phyloP scores from a whole-genome alignment of 305 asterid species.

The Fraxinus xanthoxyloides region DNA sequence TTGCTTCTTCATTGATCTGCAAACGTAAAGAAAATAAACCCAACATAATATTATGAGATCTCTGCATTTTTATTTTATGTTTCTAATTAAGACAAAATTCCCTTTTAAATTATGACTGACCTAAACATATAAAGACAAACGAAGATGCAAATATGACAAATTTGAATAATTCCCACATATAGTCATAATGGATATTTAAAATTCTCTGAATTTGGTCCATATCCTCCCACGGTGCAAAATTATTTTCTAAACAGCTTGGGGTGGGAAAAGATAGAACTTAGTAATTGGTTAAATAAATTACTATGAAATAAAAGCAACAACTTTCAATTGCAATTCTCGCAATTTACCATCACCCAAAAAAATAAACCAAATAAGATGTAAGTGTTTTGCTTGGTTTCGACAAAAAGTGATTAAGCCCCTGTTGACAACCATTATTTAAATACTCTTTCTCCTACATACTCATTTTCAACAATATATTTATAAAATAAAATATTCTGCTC shows the following conservation, averaged over 20 bases:
- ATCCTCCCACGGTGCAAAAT: neutral
- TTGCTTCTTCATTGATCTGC: conserved; percentile 67
- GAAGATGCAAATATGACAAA: neutral
- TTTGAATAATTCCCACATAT: neutral
- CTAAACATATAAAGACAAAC: neutral
- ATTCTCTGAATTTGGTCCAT: neutral
- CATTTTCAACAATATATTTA: neutral
- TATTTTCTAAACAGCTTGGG: neutral
- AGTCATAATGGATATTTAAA: neutral
- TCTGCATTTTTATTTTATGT: neutral
- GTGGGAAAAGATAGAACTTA: neutral
- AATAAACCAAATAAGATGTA: neutral
- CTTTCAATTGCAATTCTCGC: neutral
- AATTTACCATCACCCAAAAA: neutral
- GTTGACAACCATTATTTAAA: neutral
- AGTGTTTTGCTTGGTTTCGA: neutral
- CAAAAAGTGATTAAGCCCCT: neutral
- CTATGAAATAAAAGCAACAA: neutral
- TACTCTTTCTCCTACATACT: neutral
- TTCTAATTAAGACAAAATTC: neutral
- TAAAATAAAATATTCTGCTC: neutral
- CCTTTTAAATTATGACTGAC: neutral
- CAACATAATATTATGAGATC: neutral
- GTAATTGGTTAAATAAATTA: neutral
- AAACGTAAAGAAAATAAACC: neutral